phyloP scores from a whole-genome alignment of 306 rosid genomes.

The Casuarina equisetifolia region DNA sequence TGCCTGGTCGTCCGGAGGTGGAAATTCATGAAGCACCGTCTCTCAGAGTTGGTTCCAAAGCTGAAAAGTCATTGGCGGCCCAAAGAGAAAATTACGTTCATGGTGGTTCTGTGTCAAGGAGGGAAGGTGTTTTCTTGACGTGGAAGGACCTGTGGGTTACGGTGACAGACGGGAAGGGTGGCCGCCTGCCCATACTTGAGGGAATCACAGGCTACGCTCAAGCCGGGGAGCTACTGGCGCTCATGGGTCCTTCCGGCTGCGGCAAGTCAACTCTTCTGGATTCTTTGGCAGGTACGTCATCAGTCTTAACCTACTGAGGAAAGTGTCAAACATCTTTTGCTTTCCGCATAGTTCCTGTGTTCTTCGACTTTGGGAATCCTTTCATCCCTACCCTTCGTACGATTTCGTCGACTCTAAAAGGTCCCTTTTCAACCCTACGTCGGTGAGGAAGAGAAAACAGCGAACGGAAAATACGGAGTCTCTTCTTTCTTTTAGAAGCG shows the following conservation, averaged over 20 bases:
- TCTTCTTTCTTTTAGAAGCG: too few relatives aligned
- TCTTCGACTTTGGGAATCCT: too few relatives aligned
- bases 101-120: background rate
- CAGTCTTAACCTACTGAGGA: too few relatives aligned
- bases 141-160: conserved; percentile 10
- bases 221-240: conserved; percentile 62
- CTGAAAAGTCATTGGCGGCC: background rate
- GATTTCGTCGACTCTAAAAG: too few relatives aligned
- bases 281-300: conserved; percentile 52
- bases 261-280: conserved; percentile 76
- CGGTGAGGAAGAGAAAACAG: too few relatives aligned
- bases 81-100: background rate
- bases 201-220: conserved; percentile 52
- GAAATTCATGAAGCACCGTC: background rate
- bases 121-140: conserved; percentile 13
- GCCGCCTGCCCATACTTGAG: conserved; percentile 26
- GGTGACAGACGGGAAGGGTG: conserved; percentile 23
- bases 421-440: too few relatives aligned
- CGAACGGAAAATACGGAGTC: too few relatives aligned
- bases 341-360: too few relatives aligned
- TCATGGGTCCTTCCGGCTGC: conserved; percentile 81
- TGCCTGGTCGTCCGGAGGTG: background rate
- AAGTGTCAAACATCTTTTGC: too few relatives aligned
- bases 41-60: background rate
- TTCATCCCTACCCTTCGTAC: too few relatives aligned